Evolutionary conservation across 306 rosid genomes (phyloP).

Genomic region (Rosa lucieae): DNA sequence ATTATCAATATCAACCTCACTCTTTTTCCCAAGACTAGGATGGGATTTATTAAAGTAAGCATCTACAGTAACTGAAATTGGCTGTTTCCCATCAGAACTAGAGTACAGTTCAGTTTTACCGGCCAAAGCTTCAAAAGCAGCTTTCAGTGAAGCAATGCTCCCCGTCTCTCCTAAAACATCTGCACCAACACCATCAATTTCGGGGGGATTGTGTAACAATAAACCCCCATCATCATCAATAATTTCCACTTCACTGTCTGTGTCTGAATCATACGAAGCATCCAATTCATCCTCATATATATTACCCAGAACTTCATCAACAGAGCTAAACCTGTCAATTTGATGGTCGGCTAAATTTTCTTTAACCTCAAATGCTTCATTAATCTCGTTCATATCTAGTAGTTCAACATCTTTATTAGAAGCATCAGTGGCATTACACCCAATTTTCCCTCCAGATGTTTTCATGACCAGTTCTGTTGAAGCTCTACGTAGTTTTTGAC

Average conservation of each 20-base stretch:
- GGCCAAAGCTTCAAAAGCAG: conserved; percentile 73
- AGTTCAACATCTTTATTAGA: conserved; percentile 37
- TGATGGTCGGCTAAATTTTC: conserved; percentile 39
- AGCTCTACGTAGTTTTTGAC: conserved; percentile 70
- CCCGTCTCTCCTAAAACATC: conserved; percentile 51
- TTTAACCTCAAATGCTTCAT: conserved; percentile 71
- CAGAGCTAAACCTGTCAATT: conserved; percentile 45
- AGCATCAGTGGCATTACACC: conserved; percentile 27
- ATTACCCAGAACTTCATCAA: conserved; percentile 54
- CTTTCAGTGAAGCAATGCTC: conserved; percentile 60
- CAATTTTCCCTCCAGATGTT: conserved; percentile 28
- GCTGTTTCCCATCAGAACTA: conserved; percentile 31
- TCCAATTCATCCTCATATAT: conserved; percentile 42
- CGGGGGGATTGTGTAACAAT: conserved; percentile 29
- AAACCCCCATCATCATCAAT: conserved; percentile 34
- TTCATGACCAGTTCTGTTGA: conserved; percentile 52
- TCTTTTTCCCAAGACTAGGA: conserved; percentile 27
- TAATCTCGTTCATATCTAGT: conserved; percentile 58
- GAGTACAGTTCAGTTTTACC: conserved; percentile 34
- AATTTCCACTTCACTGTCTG: conserved; percentile 69
- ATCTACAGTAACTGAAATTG: conserved; percentile 29
- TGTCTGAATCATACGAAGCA: conserved; percentile 59
- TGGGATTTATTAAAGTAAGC: conserved; percentile 39
- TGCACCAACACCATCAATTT: conserved; percentile 35
- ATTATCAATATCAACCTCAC: conserved; percentile 24